Evolutionary conservation across 1,284 basidiomycete species (phyloP).

Genomic region (Bjerkandera adusta): DNA sequence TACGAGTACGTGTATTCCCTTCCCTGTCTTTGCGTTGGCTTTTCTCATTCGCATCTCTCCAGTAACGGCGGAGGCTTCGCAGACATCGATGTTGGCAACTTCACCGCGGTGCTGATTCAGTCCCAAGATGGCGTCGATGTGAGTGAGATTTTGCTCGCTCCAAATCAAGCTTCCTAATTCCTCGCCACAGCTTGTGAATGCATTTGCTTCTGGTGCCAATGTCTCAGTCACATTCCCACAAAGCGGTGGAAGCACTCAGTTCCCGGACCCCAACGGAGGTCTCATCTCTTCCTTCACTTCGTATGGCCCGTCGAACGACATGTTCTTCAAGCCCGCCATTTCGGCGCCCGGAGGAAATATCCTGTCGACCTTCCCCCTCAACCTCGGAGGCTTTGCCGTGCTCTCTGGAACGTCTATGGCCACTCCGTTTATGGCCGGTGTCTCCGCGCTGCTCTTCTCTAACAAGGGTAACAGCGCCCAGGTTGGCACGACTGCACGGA

Average conservation of each 20-base stretch:
- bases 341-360: conserved; percentile 55
- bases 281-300: conserved; percentile 45
- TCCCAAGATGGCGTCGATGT: conserved; percentile 33
- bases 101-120: conserved; percentile 38
- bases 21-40: background rate
- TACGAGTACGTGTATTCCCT: conserved; percentile 44
- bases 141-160: conserved; percentile 11
- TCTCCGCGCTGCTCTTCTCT: conserved; percentile 60
- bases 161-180: background rate
- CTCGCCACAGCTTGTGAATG: conserved; percentile 34
- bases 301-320: conserved; percentile 52
- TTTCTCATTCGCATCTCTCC: conserved; percentile 4
- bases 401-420: conserved; percentile 45
- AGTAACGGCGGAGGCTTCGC: conserved; percentile 46
- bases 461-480: conserved; percentile 45
- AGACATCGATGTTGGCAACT: conserved; percentile 39
- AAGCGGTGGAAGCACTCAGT: conserved; percentile 25
- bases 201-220: conserved; percentile 37
- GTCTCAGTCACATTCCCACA: conserved; percentile 44
- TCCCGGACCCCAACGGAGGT: conserved; percentile 40
- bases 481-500: conserved; percentile 41
- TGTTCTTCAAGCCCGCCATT: conserved; percentile 46
- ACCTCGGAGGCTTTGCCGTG: conserved; percentile 41
- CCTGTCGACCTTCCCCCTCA: conserved; percentile 52
- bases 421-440: conserved; percentile 59